phyloP scores from a whole-genome alignment of 768 basidiomycete genomes.

The Phallus indusiatus region DNA sequence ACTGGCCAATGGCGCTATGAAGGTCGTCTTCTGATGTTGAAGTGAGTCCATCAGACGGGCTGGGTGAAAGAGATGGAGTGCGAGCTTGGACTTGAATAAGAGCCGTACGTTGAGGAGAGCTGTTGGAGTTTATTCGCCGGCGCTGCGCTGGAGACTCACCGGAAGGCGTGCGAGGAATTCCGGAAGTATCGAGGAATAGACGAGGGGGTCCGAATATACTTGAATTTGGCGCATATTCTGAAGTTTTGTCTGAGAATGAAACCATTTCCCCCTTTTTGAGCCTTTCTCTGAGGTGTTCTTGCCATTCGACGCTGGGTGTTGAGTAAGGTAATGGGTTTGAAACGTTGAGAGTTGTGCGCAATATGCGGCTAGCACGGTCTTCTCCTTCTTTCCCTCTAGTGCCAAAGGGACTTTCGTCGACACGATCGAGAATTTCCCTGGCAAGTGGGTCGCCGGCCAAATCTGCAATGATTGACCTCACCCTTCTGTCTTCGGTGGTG shows the following conservation, averaged over 20 bases:
- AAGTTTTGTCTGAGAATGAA: background rate
- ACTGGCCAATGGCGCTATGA: slow-evolving; percentile 70
- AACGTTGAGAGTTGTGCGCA: background rate
- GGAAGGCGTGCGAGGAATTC: background rate
- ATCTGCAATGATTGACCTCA: slow-evolving; percentile 30
- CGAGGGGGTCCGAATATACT: background rate
- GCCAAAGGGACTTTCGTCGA: slow-evolving; percentile 76
- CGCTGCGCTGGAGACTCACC: background rate
- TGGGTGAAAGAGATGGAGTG: background rate
- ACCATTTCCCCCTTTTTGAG: slow-evolving; percentile 19
- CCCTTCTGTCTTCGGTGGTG: slow-evolving; percentile 32
- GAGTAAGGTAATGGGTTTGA: background rate
- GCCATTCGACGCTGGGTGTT: slow-evolving; percentile 80
- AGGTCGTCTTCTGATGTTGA: slow-evolving; percentile 29
- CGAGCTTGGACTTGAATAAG: background rate
- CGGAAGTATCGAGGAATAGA: background rate
- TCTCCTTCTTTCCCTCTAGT: slow-evolving; percentile 18
- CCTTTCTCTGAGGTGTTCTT: slow-evolving; percentile 46
- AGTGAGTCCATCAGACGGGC: background rate
- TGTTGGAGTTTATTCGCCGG: background rate
- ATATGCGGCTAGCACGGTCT: slow-evolving; percentile 4
- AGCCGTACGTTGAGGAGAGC: background rate
- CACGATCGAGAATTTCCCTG: slow-evolving; percentile 68
- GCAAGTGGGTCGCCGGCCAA: slow-evolving; percentile 54
- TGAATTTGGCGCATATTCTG: background rate